These are phyloP conservation scores for Trichosporon faecale DNA, from an alignment of 1,284 basidiomycete species.

Conservation along the genomic window DNA sequence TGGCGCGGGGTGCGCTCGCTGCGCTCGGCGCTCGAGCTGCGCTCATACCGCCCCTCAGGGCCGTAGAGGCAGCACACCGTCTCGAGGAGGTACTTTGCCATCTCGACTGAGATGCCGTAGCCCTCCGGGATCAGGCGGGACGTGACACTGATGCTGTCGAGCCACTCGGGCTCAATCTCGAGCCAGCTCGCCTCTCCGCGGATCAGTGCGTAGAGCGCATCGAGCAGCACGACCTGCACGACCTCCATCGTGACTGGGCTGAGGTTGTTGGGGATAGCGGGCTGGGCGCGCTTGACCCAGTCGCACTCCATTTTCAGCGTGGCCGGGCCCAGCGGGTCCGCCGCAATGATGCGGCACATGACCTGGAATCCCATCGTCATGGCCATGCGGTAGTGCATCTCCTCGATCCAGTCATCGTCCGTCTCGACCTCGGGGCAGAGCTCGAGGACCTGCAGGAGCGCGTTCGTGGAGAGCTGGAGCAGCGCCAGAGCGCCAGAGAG, in stretches of 20 bases:
- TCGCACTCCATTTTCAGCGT: slow-evolving; percentile 14
- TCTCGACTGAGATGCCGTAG: slow-evolving; percentile 15
- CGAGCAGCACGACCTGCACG: slow-evolving; percentile 7
- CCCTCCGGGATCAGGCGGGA: slow-evolving; percentile 15
- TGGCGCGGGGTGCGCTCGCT: not conserved
- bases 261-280: not conserved
- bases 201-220: slow-evolving; percentile 8
- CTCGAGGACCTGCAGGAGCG: slow-evolving; percentile 10
- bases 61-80: slow-evolving; percentile 13
- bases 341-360: slow-evolving; percentile 6
- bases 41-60: not conserved
- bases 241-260: slow-evolving; percentile 7
- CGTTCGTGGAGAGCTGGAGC: slow-evolving; percentile 14
- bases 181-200: slow-evolving; percentile 13
- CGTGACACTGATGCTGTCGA: slow-evolving; percentile 7
- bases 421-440: not conserved
- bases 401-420: slow-evolving; percentile 12
- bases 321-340: slow-evolving; percentile 11
- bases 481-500: slow-evolving; percentile 9
- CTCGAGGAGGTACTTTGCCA: slow-evolving; percentile 13
- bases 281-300: not conserved
- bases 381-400: slow-evolving; percentile 13
- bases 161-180: slow-evolving; percentile 14
- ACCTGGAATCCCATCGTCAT: slow-evolving; percentile 12
- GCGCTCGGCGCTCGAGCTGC: not conserved